These are phyloP conservation scores for Phoenix roebelenii DNA, from an alignment of 176 grass and related monocot genomes.

Conservation along the genomic window DNA sequence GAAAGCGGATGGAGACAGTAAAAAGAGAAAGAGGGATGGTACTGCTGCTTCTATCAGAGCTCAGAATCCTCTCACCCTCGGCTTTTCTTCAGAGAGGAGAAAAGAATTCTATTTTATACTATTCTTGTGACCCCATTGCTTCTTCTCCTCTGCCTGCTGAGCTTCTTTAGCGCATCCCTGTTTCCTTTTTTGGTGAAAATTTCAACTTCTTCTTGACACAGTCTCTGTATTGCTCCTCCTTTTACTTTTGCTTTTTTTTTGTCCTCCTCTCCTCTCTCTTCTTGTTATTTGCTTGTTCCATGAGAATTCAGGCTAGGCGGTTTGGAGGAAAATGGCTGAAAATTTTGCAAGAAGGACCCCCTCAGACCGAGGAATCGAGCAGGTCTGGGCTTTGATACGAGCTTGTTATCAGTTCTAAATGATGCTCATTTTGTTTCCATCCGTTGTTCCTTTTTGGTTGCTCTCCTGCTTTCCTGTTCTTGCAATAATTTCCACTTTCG, in stretches of 20 bases:
- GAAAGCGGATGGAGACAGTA: not conserved
- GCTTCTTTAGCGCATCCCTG: slow-evolving; percentile 9
- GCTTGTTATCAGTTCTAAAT: not conserved
- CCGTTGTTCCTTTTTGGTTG: not conserved
- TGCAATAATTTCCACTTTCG: too few relatives aligned
- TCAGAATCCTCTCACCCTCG: slow-evolving; percentile 25
- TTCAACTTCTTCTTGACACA: slow-evolving; percentile 13
- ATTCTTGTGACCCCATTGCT: not conserved
- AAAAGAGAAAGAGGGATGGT: slow-evolving; percentile 18
- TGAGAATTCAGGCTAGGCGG: slow-evolving; percentile 10
- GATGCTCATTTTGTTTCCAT: not conserved
- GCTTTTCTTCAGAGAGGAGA: slow-evolving; percentile 22
- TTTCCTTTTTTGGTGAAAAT: slow-evolving; percentile 48
- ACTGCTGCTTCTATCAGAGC: slow-evolving; percentile 19
- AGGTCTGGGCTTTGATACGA: slow-evolving; percentile 36
- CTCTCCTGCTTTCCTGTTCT: slow-evolving; percentile 1
- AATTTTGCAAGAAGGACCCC: slow-evolving; percentile 45
- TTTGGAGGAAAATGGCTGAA: slow-evolving; percentile 50
- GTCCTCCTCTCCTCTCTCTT: slow-evolving; percentile 46
- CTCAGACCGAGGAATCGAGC: slow-evolving; percentile 43
- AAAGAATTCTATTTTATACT: slow-evolving; percentile 10
- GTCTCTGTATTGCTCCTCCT: slow-evolving; percentile 7
- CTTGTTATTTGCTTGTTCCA: slow-evolving; percentile 27
- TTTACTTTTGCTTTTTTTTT: slow-evolving; percentile 33
- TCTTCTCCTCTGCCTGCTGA: slow-evolving; percentile 22